Conservation (phyloP, 108 stramenopile species). For the Nitzschia palea region DNA sequence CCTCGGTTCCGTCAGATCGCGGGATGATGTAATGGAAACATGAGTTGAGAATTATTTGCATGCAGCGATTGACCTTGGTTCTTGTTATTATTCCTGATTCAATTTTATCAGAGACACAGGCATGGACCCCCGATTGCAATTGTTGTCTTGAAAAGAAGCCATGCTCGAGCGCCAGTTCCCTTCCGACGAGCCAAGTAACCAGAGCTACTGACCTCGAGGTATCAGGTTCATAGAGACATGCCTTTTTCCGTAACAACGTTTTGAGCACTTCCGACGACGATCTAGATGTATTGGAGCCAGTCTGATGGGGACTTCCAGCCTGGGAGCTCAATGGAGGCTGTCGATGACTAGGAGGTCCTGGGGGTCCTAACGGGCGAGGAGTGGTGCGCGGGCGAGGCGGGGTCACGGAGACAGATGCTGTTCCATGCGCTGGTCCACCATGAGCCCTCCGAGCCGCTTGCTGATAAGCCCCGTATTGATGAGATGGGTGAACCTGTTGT, state of each 20-base stretch:
- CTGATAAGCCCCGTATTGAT: neutral
- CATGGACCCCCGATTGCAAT: constrained; percentile 83
- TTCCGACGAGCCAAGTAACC: constrained; percentile 87
- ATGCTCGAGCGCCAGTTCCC: constrained; percentile 63
- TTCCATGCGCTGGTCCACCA: neutral
- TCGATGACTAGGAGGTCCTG: neutral
- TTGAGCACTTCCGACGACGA: constrained; percentile 82
- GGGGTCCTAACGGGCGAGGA: constrained; percentile 6
- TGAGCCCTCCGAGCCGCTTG: neutral
- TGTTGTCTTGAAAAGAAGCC: constrained; percentile 87
- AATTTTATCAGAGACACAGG: constrained; percentile 77
- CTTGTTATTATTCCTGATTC: constrained; percentile 76
- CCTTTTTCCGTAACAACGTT: constrained; percentile 87
- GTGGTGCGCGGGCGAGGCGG: constrained; percentile 9
- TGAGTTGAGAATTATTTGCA: constrained; percentile 90
- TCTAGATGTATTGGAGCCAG: constrained; percentile 16
- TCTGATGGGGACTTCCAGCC: constrained; percentile 20
- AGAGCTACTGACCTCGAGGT: constrained; percentile 81
- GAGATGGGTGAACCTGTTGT: neutral
- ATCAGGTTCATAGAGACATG: constrained; percentile 86
- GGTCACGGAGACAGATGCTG: neutral
- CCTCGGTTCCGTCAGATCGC: constrained; percentile 78
- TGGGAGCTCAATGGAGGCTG: constrained; percentile 3
- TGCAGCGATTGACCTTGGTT: constrained; percentile 89
- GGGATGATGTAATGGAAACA: constrained; percentile 93